A percentile compares a stretch with the other conserved stretches of the same genome.
phyloP scores from a whole-genome alignment of 805 yeast genomes.

The Lipomyces kockii region DNA sequence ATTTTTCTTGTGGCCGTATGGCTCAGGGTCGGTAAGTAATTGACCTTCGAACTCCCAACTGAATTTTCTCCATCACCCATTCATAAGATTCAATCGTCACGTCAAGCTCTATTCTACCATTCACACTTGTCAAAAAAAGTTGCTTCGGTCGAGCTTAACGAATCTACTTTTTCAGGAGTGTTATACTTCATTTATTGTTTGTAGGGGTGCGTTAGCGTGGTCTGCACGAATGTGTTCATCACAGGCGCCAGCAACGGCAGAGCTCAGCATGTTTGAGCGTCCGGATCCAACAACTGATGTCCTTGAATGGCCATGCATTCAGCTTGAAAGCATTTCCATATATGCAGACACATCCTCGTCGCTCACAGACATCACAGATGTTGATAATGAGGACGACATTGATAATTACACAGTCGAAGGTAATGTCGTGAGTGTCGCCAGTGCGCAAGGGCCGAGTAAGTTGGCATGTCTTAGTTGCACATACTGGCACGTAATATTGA shows the following conservation, averaged over 20 bases:
- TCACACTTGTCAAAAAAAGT: background rate
- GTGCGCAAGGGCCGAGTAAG: constrained; percentile 13
- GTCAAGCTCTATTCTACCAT: background rate
- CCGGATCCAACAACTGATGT: constrained; percentile 24
- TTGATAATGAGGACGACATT: constrained; percentile 17
- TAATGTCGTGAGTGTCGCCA: constrained; percentile 8
- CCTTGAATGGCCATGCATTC: constrained; percentile 26
- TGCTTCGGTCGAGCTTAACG: background rate
- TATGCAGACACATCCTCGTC: constrained; percentile 8
- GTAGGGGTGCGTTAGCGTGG: background rate
- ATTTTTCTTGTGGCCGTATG: background rate
- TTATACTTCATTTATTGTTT: background rate
- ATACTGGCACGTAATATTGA: background rate
- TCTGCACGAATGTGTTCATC: background rate
- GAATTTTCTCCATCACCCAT: background rate
- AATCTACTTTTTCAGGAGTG: background rate
- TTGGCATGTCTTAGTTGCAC: background rate
- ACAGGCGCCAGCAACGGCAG: constrained; percentile 2
- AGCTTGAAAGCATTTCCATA: constrained; percentile 23
- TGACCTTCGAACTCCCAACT: background rate
- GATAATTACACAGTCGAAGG: constrained; percentile 21
- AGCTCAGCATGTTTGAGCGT: constrained; percentile 13
- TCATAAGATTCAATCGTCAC: background rate
- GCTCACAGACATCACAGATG: constrained; percentile 21
- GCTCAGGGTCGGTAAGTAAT: background rate